These are phyloP conservation scores for Crithidia mellificae DNA, from an alignment of 208 protist genomes.

Conservation along the genomic window DNA sequence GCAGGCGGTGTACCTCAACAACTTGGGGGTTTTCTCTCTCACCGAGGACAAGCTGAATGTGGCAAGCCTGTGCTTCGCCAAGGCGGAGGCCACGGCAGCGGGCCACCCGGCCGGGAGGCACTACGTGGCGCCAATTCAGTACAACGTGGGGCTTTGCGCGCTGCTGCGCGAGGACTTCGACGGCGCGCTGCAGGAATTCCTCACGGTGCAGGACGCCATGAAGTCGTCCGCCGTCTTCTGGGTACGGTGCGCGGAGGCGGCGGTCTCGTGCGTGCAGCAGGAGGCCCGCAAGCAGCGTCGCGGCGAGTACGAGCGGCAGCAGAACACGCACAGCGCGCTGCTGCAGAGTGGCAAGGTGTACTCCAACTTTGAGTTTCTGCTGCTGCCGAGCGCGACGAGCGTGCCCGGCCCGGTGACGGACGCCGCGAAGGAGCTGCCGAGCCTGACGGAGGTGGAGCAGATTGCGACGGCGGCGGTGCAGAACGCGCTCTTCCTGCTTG, in stretches of 20 bases:
- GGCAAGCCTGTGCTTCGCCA: conserved; percentile 82
- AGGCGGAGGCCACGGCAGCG: conserved; percentile 59
- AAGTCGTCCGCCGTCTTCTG: conserved; percentile 77
- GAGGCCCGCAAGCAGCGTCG: conserved; percentile 35
- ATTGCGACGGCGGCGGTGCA: conserved; percentile 63
- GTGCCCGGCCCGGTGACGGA: conserved; percentile 47
- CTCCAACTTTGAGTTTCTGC: conserved; percentile 80
- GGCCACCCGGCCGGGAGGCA: conserved; percentile 36
- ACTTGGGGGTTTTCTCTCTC: conserved; percentile 83
- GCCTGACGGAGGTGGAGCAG: conserved; percentile 43
- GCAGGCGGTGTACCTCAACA: conserved; percentile 82
- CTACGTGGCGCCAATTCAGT: conserved; percentile 57
- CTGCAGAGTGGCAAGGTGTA: conserved; percentile 72
- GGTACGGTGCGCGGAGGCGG: conserved; percentile 82
- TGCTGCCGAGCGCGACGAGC: conserved; percentile 67
- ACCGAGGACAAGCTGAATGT: conserved; percentile 75
- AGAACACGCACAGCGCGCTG: conserved; percentile 59
- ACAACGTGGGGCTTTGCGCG: conserved; percentile 87
- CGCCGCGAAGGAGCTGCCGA: conserved; percentile 28
- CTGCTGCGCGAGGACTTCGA: conserved; percentile 78
- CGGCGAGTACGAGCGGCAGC: conserved; percentile 76
- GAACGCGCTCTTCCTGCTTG: conserved; percentile 82
- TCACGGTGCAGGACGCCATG: conserved; percentile 79
- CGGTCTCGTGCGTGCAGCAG: conserved; percentile 59
- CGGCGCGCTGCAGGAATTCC: conserved; percentile 67